A percentile compares a stretch with the other conserved stretches of the same genome.
Conservation (phyloP, 371 early-diverging fungal genomes). For the Mortierella sp. region DNA sequence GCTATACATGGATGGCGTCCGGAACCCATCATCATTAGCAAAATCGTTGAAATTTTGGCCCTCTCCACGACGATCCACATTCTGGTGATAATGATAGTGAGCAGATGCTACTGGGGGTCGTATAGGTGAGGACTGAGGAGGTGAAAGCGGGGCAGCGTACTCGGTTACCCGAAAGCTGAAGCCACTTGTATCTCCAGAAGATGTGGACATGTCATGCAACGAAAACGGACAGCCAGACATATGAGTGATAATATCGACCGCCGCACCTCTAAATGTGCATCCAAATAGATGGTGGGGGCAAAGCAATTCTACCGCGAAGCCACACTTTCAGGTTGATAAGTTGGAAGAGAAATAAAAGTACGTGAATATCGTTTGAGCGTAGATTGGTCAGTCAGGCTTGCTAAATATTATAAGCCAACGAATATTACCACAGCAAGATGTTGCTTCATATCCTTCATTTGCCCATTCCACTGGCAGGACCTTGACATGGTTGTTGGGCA, state of each 20-base stretch:
- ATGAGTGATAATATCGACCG: slow-evolving; percentile 23
- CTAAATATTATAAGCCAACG: not conserved
- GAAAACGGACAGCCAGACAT: slow-evolving; percentile 21
- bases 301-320: slow-evolving; percentile 17
- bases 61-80: not conserved
- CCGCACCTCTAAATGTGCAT: slow-evolving; percentile 27
- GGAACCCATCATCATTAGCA: not conserved
- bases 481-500: slow-evolving; percentile 39
- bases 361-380: not conserved
- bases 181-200: not conserved
- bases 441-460: slow-evolving; percentile 20
- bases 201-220: not conserved
- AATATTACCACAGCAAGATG: slow-evolving; percentile 34
- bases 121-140: slow-evolving; percentile 40
- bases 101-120: not conserved
- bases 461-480: slow-evolving; percentile 46
- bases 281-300: slow-evolving; percentile 30
- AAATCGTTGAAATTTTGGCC: not conserved
- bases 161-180: not conserved
- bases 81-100: not conserved
- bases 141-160: slow-evolving; percentile 19
- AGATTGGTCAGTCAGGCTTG: not conserved
- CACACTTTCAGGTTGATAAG: slow-evolving; percentile 21
- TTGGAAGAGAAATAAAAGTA: not conserved
- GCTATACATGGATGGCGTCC: not conserved